Base-by-base conservation (phyloP, 2,329 filamentous ascomycete species). In the Laburnicola sp. region DNA sequence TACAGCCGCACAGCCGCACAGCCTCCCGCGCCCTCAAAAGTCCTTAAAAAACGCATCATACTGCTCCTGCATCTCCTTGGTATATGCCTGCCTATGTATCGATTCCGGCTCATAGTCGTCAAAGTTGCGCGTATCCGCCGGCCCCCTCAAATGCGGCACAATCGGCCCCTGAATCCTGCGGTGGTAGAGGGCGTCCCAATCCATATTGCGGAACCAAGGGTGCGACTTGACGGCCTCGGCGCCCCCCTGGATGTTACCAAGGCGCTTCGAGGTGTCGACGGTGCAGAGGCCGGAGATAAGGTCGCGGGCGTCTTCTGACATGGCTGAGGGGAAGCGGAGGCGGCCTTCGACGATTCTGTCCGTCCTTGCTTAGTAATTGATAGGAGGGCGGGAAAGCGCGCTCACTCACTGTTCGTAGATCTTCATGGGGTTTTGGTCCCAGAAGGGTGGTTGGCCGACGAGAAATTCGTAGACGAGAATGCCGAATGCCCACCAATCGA, bases 401-500 rank as follows among this genome's bases (percentile, higher is more conserved):
- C 22, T n/a, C 22, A 57, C 70, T 50, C 65, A 77, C 75, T 80
- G 83, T 70, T 91, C 89, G 74, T 93, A 93, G 51, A 93, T 93
- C 70, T 92, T 89, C 59, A 93, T 89, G 1, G 89, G 89, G 59
- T 91, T 93, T 58, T 89, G 86, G 66, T 92, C 86, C 88, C 89
- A 94, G 68, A 93, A 94, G 0, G 89, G 89, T 10, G 89, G 89
- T 66, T 92, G 91, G 26, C 89, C 89, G 7, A 89, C 91, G 42
- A 93, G 76, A 67, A 93, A 93, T 68, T 94, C 89, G 71, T 91
- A 93, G 52, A 93, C 86, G 50, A 94, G 74, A 59, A 93, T 91
- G 25, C 89, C 89, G 60, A 94, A 79, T 0, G 89, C 89, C 89
- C 89, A 93, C 89, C 89, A 93, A 76, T 93, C 89, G 31, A 93